These are phyloP conservation scores for Calendula officinalis DNA, from an alignment of 129 eudicot species.

Conservation along the genomic window DNA sequence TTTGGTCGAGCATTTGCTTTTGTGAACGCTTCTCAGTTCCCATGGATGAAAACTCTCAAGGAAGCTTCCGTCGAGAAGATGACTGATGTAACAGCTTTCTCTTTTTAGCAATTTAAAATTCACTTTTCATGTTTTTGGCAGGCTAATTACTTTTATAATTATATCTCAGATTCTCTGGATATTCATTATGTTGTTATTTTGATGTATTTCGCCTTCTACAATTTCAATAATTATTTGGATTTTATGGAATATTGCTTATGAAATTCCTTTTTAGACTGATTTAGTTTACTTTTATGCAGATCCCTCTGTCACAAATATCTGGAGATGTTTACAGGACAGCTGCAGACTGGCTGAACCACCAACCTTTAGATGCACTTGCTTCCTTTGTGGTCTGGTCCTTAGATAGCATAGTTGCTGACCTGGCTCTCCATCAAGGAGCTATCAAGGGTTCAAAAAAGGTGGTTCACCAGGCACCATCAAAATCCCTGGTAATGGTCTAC, in stretches of 20 bases:
- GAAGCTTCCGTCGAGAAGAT: constrained; percentile 45
- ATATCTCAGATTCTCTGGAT: constrained; percentile 1
- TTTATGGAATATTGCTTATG: not conserved
- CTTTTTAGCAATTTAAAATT: not conserved
- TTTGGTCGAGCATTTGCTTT: constrained; percentile 46
- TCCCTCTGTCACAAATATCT: constrained; percentile 46
- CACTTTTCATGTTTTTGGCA: constrained; percentile 13
- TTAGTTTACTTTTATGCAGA: constrained; percentile 32
- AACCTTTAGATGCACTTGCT: constrained; percentile 42
- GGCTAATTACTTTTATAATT: constrained; percentile 11
- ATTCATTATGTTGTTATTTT: not conserved
- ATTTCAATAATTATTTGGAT: constrained; percentile 1
- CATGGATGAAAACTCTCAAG: constrained; percentile 48
- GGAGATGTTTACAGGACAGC: constrained; percentile 49
- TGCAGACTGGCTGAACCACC: constrained; percentile 48
- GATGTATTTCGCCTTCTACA: not conserved
- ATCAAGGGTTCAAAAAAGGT: constrained; percentile 51
- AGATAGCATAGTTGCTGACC: constrained; percentile 43
- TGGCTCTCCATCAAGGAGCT: constrained; percentile 41
- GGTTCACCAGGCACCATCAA: constrained; percentile 45
- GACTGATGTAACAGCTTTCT: constrained; percentile 40
- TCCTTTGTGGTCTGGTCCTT: constrained; percentile 39
- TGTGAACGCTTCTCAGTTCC: constrained; percentile 48
- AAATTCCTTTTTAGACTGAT: constrained; percentile 14
- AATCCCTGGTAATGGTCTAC: constrained; percentile 46